Conservation (phyloP, 169 alveolate species). For the Plasmodium malariae region DNA sequence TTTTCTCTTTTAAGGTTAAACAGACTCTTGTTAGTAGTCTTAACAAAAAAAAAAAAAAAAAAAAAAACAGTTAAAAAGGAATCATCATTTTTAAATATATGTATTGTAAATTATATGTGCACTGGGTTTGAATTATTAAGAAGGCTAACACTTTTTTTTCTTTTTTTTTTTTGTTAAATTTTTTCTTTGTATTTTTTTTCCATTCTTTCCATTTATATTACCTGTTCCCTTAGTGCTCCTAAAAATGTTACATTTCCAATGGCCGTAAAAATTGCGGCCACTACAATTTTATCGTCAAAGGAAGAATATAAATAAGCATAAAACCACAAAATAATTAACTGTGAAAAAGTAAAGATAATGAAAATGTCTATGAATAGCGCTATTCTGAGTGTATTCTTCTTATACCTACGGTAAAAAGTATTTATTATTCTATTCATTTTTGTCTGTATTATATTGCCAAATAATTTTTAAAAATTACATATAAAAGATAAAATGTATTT, state of each 20-base stretch:
- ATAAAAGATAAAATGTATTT: too few relatives aligned
- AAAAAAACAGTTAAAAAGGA: neutral
- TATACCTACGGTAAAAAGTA: conserved; percentile 14
- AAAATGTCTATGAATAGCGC: conserved; percentile 32
- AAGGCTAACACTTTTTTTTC: neutral
- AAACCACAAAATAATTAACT: conserved; percentile 29
- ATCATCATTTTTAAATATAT: too few relatives aligned
- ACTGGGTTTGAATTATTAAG: neutral
- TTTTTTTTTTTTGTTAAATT: neutral
- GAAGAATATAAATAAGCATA: conserved; percentile 28
- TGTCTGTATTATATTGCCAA: too few relatives aligned
- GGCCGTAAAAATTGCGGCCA: conserved; percentile 59
- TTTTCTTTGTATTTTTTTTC: neutral
- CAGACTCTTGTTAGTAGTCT: conserved; percentile 40
- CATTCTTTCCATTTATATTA: conserved; percentile 1
- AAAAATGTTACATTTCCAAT: conserved; percentile 62
- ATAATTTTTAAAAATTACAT: too few relatives aligned
- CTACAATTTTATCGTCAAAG: conserved; percentile 29
- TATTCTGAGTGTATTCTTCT: conserved; percentile 14
- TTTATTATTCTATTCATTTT: conserved; percentile 37
- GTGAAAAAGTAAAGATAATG: conserved; percentile 29
- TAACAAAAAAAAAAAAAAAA: neutral
- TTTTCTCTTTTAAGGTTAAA: conserved; percentile 65
- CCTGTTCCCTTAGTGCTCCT: conserved; percentile 72
- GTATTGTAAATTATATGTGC: neutral